Evolutionary conservation across 2,329 filamentous ascomycete genomes (phyloP).

Genomic region (Sclerotinia nivalis): DNA sequence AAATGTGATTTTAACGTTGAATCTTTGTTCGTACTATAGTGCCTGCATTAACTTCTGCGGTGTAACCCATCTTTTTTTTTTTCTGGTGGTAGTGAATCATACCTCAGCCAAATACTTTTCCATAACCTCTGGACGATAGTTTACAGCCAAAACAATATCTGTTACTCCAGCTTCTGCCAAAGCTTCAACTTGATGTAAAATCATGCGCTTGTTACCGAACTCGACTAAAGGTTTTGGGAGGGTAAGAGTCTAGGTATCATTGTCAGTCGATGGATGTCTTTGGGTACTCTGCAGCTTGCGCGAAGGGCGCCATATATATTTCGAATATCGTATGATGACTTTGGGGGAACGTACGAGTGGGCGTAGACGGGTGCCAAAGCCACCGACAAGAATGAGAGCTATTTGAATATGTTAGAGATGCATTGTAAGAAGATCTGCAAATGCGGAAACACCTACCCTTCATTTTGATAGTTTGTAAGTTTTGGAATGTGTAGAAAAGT

Average conservation of each 20-base stretch:
- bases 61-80: constrained; percentile 6
- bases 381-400: constrained; percentile 99
- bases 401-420: constrained; percentile 30
- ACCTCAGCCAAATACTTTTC: constrained; percentile 89
- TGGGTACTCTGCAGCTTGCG: constrained; percentile 25
- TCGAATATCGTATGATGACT: constrained; percentile 27
- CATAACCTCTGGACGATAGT: constrained; percentile 99
- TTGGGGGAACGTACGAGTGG: constrained; percentile 70
- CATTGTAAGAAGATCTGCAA: neutral
- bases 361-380: constrained; percentile 96
- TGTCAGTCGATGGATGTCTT: constrained; percentile 35
- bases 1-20: constrained; percentile 94
- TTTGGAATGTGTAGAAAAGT: constrained; percentile 25
- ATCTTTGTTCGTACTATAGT: constrained; percentile 79
- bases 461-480: constrained; percentile 35
- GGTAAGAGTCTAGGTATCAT: constrained; percentile 72
- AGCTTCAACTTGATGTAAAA: constrained; percentile 95
- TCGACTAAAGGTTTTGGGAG: constrained; percentile 97
- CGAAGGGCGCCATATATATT: constrained; percentile 16
- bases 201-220: constrained; percentile 99
- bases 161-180: constrained; percentile 92
- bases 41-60: constrained; percentile 28
- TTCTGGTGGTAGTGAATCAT: constrained; percentile 39
- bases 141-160: constrained; percentile 96
- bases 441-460: constrained; percentile 35